These are phyloP conservation scores for Patellifolia procumbens DNA, from an alignment of 179 eudicot genomes.

Conservation along the genomic window DNA sequence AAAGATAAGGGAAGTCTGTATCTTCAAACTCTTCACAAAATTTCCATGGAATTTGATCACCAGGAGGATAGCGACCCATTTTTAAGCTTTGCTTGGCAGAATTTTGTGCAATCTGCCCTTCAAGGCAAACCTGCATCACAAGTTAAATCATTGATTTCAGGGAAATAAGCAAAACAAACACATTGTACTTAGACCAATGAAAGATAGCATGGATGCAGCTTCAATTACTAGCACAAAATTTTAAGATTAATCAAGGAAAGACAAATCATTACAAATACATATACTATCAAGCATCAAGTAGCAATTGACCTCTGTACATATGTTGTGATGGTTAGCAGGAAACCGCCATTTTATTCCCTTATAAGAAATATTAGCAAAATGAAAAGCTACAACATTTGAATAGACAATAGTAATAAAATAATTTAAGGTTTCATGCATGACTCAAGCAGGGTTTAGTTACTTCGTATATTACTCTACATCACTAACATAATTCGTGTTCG, in stretches of 20 bases:
- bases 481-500: too few species aligned
- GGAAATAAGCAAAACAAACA: neutral
- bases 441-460: neutral
- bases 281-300: too few species aligned
- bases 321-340: too few species aligned
- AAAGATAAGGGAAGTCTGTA: constrained; percentile 12
- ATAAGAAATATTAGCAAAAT: too few species aligned
- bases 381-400: neutral
- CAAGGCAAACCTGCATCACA: constrained; percentile 10
- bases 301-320: too few species aligned
- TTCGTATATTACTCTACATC: too few species aligned
- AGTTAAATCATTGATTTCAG: neutral
- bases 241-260: neutral
- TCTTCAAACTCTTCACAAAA: constrained; percentile 6
- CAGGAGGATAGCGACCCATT: constrained; percentile 9
- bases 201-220: neutral
- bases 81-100: constrained; percentile 7
- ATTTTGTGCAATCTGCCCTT: neutral
- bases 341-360: too few species aligned
- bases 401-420: neutral
- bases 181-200: neutral
- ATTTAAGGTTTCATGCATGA: neutral
- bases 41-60: constrained; percentile 14
- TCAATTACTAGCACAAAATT: neutral
- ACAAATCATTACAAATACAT: neutral